These are phyloP conservation scores for Metschnikowia lachancei DNA, from an alignment of 805 yeast species.

Conservation along the genomic window DNA sequence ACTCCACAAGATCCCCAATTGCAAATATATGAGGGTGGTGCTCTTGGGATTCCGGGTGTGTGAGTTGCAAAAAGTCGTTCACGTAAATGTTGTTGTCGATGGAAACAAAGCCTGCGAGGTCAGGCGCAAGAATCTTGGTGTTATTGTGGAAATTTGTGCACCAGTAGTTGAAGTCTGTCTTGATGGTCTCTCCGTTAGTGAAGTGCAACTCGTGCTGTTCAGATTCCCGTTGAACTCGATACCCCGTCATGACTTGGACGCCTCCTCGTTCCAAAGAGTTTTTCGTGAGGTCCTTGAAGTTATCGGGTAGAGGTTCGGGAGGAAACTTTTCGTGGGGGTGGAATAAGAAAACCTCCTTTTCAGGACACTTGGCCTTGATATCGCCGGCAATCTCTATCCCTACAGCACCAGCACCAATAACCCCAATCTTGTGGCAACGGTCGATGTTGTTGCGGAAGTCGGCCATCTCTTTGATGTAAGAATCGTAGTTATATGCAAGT, in stretches of 20 bases:
- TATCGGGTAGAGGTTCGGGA: slow-evolving; percentile 35
- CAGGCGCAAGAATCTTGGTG: slow-evolving; percentile 25
- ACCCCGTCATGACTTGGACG: slow-evolving; percentile 29
- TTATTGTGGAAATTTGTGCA: slow-evolving; percentile 36
- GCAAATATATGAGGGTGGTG: slow-evolving; percentile 30
- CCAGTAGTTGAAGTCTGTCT: slow-evolving; percentile 36
- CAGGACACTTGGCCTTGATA: slow-evolving; percentile 36
- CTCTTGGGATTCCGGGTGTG: slow-evolving; percentile 16
- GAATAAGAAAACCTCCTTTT: slow-evolving; percentile 36
- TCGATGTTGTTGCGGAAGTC: slow-evolving; percentile 30
- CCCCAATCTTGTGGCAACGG: slow-evolving; percentile 35
- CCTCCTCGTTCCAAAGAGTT: slow-evolving; percentile 30
- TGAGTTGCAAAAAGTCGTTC: slow-evolving; percentile 37
- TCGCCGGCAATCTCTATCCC: slow-evolving; percentile 54
- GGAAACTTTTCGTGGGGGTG: slow-evolving; percentile 39
- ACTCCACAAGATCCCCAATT: slow-evolving; percentile 40
- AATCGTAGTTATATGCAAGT: slow-evolving; percentile 35
- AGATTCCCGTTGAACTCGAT: slow-evolving; percentile 26
- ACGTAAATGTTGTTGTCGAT: slow-evolving; percentile 30
- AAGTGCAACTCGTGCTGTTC: slow-evolving; percentile 27
- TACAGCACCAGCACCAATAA: slow-evolving; percentile 52
- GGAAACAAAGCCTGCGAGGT: slow-evolving; percentile 26
- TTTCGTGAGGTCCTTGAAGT: slow-evolving; percentile 28
- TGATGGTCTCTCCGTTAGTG: slow-evolving; percentile 26
- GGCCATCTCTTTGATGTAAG: slow-evolving; percentile 44